phyloP scores from a whole-genome alignment of 2,329 filamentous ascomycete species.

The Colletotrichum lindemuthianum region DNA sequence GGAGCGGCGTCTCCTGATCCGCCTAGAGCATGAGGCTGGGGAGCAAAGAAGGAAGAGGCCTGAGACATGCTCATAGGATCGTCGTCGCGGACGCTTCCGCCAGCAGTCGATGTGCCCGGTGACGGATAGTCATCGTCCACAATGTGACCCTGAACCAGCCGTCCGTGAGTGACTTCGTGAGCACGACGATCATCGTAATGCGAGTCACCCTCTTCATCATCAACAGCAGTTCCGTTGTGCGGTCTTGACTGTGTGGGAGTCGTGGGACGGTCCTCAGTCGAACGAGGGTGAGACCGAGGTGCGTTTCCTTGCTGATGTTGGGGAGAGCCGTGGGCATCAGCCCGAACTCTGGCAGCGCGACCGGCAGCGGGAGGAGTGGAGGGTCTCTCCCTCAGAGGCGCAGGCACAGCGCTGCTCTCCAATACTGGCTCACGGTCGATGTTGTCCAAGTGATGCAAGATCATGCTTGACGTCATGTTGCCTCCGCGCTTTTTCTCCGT shows the following conservation, averaged over 20 bases:
- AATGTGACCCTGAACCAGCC: slow-evolving; percentile 92
- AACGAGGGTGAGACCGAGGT: slow-evolving; percentile 40
- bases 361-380: slow-evolving; percentile 27
- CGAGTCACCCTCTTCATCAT: slow-evolving; percentile 50
- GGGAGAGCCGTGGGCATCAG: slow-evolving; percentile 34
- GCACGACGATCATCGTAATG: slow-evolving; percentile 84
- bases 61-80: slow-evolving; percentile 85
- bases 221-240: slow-evolving; percentile 11
- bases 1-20: slow-evolving; percentile 86
- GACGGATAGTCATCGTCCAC: slow-evolving; percentile 94
- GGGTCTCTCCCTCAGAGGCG: slow-evolving; percentile 37
- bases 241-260: slow-evolving; percentile 32
- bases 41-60: slow-evolving; percentile 83
- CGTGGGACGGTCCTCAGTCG: slow-evolving; percentile 30
- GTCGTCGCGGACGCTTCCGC: slow-evolving; percentile 72
- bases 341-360: slow-evolving; percentile 24
- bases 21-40: slow-evolving; percentile 77
- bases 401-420: slow-evolving; percentile 45
- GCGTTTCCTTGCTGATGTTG: slow-evolving; percentile 8
- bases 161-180: slow-evolving; percentile 89
- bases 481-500: slow-evolving; percentile 76
- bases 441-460: slow-evolving; percentile 75
- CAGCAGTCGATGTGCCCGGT: slow-evolving; percentile 75
- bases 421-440: slow-evolving; percentile 59
- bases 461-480: slow-evolving; percentile 81